Evolutionary conservation across 2,329 filamentous ascomycete genomes (phyloP).

Genomic region (Hymenoscyphus occultus): DNA sequence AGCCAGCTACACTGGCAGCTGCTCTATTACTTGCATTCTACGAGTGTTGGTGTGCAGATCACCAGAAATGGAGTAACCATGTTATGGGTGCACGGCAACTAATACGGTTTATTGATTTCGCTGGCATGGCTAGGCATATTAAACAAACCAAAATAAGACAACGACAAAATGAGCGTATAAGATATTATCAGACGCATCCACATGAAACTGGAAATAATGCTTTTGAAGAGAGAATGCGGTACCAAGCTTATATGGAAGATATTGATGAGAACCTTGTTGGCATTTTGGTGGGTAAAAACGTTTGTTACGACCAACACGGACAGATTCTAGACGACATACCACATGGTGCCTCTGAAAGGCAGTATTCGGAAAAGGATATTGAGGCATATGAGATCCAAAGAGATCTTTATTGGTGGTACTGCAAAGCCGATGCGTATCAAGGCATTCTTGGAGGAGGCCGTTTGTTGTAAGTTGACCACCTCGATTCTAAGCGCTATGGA

Average conservation of each 20-base stretch:
- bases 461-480: slow-evolving; percentile 66
- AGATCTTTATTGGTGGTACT: slow-evolving; percentile 95
- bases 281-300: slow-evolving; percentile 52
- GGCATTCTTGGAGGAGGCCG: slow-evolving; percentile 82
- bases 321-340: slow-evolving; percentile 39
- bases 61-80: slow-evolving; percentile 94
- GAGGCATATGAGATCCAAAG: slow-evolving; percentile 76
- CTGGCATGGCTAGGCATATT: slow-evolving; percentile 67
- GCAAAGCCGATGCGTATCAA: slow-evolving; percentile 90
- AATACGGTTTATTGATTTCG: slow-evolving; percentile 77
- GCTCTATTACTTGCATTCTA: slow-evolving; percentile 86
- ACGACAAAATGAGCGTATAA: slow-evolving; percentile 21
- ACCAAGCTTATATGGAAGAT: slow-evolving; percentile 38
- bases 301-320: slow-evolving; percentile 58
- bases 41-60: slow-evolving; percentile 91
- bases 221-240: slow-evolving; percentile 21
- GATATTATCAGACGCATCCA: slow-evolving; percentile 27
- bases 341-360: slow-evolving; percentile 13
- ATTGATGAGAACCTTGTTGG: slow-evolving; percentile 58
- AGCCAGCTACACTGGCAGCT: slow-evolving; percentile 81
- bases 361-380: slow-evolving; percentile 55
- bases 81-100: slow-evolving; percentile 80
- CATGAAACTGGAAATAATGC: slow-evolving; percentile 12
- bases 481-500: slow-evolving; percentile 8
- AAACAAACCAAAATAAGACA: slow-evolving; percentile 55